Base-by-base conservation (phyloP, 2,329 filamentous ascomycete genomes). In the Paecilomyces variotii region DNA sequence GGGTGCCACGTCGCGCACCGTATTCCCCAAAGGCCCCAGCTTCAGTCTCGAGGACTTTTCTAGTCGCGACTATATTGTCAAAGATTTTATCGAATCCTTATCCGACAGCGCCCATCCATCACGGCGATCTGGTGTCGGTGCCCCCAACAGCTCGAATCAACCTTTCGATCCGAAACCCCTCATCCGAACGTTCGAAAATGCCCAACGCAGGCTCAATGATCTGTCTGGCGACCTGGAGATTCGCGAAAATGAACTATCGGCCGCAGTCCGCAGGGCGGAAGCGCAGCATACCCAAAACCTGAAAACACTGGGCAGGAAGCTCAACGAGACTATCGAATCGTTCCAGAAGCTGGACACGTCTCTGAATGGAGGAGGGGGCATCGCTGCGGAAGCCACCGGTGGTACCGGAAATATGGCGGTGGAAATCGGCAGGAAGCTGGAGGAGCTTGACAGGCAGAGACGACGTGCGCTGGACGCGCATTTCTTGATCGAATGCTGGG, bases 401-500 rank as follows among this genome's bases (percentile, higher is more conserved):
- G 80, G 76, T 7, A 91, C 89, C 28, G 93, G 93, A 1, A 96
- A 93, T 70, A 85, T 94, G 63, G 94, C 94, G 0, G 91, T 99
- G 57, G 90, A 96, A 72, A 97, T 97, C 56, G 94, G 94, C 65
- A 91, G 96, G 77, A 87, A 88, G 68, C 80, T 99, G 10, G 94
- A 99, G 77, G 93, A 97, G 73, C 81, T 99, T 60, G 94, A 99
- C 74, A 86, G 91, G 68, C 96, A 99, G 77, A 82, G 92, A 65
- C 87, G 91, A 70, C 82, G 93, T 60, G 94, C 94, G 32, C 83
- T 94, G 72, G 94, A 99, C 78, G 92, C 94, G 61, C 93, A 90
- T 70, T 97, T 97, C 72, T 76, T 99, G 60, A 91, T 99, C 63
- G 89, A 96, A 71, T 99, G 94, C 78, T 99, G 94, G 93, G 86